Percentiles rank a stretch among this genome's conserved stretches.
These are phyloP conservation scores for Cryptococcus wingfieldii DNA, from an alignment of 1,284 basidiomycete species.

Conservation along the genomic window DNA sequence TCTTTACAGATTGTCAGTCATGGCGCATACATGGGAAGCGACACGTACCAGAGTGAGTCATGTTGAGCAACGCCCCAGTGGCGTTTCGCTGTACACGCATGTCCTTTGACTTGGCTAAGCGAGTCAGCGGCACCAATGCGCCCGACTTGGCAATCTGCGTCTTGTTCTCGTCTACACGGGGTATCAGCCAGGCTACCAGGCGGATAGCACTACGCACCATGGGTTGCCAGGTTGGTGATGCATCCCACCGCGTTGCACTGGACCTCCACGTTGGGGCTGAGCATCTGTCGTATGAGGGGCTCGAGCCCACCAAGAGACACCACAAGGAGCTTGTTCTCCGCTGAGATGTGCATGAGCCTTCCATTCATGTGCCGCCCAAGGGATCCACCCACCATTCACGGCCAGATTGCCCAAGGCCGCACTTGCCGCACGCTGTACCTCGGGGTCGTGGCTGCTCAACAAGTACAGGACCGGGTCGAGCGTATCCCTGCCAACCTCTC, in stretches of 20 bases:
- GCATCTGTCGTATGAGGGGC: conserved; percentile 97
- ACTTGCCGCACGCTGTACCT: conserved; percentile 96
- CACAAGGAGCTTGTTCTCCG: conserved; percentile 98
- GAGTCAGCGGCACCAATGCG: conserved; percentile 91
- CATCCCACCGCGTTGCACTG: conserved; percentile 99
- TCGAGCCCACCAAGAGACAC: conserved; percentile 97
- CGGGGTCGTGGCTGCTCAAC: conserved; percentile 94
- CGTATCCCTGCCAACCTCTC: conserved; percentile 93
- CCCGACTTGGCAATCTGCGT: conserved; percentile 99
- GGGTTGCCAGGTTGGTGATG: conserved; percentile 97
- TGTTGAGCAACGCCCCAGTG: conserved; percentile 95
- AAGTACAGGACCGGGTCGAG: conserved; percentile 98
- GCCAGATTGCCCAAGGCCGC: conserved; percentile 98
- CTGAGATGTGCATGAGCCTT: conserved; percentile 51
- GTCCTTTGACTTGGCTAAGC: conserved; percentile 95
- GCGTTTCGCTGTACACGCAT: conserved; percentile 99
- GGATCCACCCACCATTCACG: conserved; percentile 76
- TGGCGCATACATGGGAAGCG: neutral
- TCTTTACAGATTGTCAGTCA: conserved; percentile 54
- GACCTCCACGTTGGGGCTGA: conserved; percentile 97
- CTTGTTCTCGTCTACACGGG: conserved; percentile 85
- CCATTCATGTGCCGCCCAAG: neutral
- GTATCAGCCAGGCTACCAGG: conserved; percentile 5
- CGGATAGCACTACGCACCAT: conserved; percentile 58
- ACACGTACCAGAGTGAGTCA: conserved; percentile 92